Conservation (phyloP, 2,329 filamentous ascomycete genomes). For the Alternaria novae-zelandiae region DNA sequence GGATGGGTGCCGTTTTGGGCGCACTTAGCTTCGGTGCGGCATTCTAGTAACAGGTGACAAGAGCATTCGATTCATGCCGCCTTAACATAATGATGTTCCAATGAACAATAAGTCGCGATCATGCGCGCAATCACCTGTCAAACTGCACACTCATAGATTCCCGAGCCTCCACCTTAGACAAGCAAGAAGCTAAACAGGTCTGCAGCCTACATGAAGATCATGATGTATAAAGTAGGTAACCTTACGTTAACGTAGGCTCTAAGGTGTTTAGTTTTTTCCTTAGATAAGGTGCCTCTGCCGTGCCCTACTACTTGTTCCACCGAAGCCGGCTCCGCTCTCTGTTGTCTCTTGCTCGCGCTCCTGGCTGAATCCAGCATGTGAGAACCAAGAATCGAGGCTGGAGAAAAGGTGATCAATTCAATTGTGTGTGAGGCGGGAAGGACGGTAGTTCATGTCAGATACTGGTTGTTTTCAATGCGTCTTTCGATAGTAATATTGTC, state of each 20-base stretch:
- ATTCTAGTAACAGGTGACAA: neutral
- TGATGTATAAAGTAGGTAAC: neutral
- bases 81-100: neutral
- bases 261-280: neutral
- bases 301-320: neutral
- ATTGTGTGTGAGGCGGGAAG: neutral
- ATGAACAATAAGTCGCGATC: neutral
- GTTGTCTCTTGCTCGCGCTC: neutral
- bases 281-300: neutral
- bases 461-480: neutral
- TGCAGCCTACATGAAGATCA: neutral
- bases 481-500: neutral
- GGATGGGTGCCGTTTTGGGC: conserved; percentile 10
- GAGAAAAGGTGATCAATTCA: neutral
- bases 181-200: neutral
- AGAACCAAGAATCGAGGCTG: neutral
- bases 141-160: neutral
- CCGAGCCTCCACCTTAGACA: neutral
- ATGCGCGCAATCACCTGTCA: conserved; percentile 56
- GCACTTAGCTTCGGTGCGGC: conserved; percentile 4
- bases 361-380: neutral
- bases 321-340: neutral
- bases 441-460: neutral
- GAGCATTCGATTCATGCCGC: neutral
- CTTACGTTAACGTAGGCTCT: neutral